phyloP scores from a whole-genome alignment of 352 stramenopile species.

The Globisporangium polare region DNA sequence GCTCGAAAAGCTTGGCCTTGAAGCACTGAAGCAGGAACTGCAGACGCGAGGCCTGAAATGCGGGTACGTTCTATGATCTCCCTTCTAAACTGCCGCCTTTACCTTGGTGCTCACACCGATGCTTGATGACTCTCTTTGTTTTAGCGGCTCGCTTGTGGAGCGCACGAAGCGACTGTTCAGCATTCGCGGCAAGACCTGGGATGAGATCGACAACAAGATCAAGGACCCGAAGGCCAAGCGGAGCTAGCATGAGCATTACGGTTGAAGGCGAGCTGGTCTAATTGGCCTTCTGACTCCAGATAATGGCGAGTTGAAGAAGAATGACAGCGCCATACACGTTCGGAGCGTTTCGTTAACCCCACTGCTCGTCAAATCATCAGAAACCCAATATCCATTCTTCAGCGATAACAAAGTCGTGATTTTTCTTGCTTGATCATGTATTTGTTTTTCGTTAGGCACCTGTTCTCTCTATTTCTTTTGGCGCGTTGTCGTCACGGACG shows the following conservation, averaged over 20 bases:
- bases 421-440: background rate
- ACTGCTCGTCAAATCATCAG: too few species aligned
- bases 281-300: background rate
- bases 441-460: background rate
- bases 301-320: background rate
- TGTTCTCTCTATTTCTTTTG: slow-evolving; percentile 48
- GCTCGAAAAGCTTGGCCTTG: slow-evolving; percentile 87
- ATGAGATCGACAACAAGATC: slow-evolving; percentile 87
- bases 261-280: background rate
- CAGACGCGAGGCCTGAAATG: slow-evolving; percentile 94
- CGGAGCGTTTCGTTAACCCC: too few species aligned
- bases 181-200: slow-evolving; percentile 88
- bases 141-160: slow-evolving; percentile 88
- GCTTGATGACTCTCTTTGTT: slow-evolving; percentile 2
- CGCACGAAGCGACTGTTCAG: slow-evolving; percentile 90
- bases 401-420: background rate
- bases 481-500: slow-evolving; percentile 56
- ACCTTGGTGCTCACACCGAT: background rate
- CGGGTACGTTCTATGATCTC: slow-evolving; percentile 56
- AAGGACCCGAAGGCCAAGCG: slow-evolving; percentile 46
- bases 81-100: background rate
- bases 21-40: slow-evolving; percentile 92
- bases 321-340: too few species aligned
- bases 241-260: background rate
- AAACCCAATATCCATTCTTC: too few species aligned